Conservation (phyloP, 75 land plant genomes). For the Cupressus sempervirens region DNA sequence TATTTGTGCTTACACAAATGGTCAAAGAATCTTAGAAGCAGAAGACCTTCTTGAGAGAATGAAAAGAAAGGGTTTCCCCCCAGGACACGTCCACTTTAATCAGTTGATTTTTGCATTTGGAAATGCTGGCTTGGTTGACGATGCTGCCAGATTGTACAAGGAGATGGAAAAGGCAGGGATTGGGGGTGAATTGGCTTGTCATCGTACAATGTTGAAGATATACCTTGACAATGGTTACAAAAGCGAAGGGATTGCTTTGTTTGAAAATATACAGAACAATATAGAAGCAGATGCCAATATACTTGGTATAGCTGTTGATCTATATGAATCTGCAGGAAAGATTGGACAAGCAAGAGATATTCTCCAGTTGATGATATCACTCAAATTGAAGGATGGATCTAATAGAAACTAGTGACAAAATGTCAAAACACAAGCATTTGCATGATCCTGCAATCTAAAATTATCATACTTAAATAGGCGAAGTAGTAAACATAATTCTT, state of each 20-base stretch:
- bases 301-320: constrained; percentile 50
- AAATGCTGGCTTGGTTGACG: constrained; percentile 35
- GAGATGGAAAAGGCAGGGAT: constrained; percentile 31
- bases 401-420: neutral
- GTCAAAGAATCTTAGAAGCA: constrained; percentile 36
- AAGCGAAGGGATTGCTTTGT: constrained; percentile 44
- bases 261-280: constrained; percentile 19
- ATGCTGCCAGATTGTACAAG: constrained; percentile 49
- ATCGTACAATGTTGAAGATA: constrained; percentile 51
- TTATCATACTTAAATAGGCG: neutral
- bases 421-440: neutral
- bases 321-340: constrained; percentile 49
- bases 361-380: constrained; percentile 20
- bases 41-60: constrained; percentile 44
- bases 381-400: neutral
- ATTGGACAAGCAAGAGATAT: constrained; percentile 34
- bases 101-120: constrained; percentile 43
- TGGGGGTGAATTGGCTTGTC: constrained; percentile 40
- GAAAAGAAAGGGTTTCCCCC: constrained; percentile 41
- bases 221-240: constrained; percentile 45
- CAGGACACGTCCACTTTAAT: constrained; percentile 52
- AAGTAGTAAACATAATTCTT: neutral
- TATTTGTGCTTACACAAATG: constrained; percentile 41
- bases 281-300: constrained; percentile 44
- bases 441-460: neutral